Evolutionary conservation across 2,329 filamentous ascomycete species (phyloP).

Genomic region (Pseudocercospora crystallina): DNA sequence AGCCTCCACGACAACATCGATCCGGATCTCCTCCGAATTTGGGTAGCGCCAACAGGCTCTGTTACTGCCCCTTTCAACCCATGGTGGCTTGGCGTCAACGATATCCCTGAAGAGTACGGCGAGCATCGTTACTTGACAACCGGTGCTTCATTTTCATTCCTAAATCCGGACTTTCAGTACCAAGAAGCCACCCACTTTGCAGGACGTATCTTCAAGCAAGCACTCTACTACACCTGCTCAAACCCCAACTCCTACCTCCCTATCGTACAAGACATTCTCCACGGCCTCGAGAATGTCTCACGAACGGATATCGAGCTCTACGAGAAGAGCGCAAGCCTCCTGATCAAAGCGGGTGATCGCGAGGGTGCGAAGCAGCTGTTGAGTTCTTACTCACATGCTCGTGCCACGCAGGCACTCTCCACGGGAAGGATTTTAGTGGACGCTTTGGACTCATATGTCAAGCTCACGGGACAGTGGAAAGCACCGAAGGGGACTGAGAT

Average conservation of each 20-base stretch:
- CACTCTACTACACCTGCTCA: slow-evolving; percentile 24
- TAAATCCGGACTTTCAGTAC: slow-evolving; percentile 36
- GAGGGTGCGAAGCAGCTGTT: slow-evolving; percentile 19
- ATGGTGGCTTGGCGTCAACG: slow-evolving; percentile 38
- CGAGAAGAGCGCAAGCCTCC: slow-evolving; percentile 16
- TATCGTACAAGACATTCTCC: slow-evolving; percentile 19
- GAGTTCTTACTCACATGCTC: slow-evolving; percentile 18
- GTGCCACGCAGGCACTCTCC: slow-evolving; percentile 11
- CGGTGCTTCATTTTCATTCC: slow-evolving; percentile 35
- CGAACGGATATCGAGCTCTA: slow-evolving; percentile 14
- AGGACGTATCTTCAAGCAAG: slow-evolving; percentile 23
- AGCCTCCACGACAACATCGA: slow-evolving; percentile 30
- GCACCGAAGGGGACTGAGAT: slow-evolving; percentile 25
- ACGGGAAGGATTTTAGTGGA: slow-evolving; percentile 16
- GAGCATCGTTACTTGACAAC: slow-evolving; percentile 39
- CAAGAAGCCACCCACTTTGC: slow-evolving; percentile 24
- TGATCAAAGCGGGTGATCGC: slow-evolving; percentile 18
- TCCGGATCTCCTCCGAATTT: slow-evolving; percentile 36
- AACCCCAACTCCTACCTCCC: slow-evolving; percentile 16
- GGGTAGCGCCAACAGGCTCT: slow-evolving; percentile 37
- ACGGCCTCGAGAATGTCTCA: slow-evolving; percentile 21
- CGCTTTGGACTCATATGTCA: slow-evolving; percentile 19
- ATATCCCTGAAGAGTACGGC: slow-evolving; percentile 34
- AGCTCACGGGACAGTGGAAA: slow-evolving; percentile 14
- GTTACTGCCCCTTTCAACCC: slow-evolving; percentile 38